Evolutionary conservation across 1,139 yeast genomes (phyloP).

Genomic region (Debaryomyces robertsiae): DNA sequence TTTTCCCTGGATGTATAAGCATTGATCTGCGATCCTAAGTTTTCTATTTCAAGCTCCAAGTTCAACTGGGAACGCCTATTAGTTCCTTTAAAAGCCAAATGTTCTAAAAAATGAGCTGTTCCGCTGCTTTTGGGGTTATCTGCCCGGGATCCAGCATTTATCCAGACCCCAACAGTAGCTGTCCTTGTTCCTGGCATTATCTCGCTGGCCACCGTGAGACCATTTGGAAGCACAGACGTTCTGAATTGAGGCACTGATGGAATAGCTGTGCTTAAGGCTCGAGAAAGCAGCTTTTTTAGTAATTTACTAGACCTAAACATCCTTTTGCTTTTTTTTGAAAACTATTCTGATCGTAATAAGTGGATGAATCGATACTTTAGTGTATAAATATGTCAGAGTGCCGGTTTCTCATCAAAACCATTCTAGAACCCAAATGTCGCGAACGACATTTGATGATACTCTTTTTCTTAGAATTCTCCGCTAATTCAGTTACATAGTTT

Average conservation of each 20-base stretch:
- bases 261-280: conserved; percentile 12
- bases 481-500: too few species aligned
- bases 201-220: conserved; percentile 92
- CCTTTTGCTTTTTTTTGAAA: not conserved
- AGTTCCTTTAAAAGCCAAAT: conserved; percentile 95
- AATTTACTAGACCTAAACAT: conserved; percentile 5
- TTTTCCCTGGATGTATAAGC: conserved; percentile 97
- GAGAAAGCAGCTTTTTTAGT: conserved; percentile 1
- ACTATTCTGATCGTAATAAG: not conserved
- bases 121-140: conserved; percentile 85
- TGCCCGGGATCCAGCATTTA: conserved; percentile 97
- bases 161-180: conserved; percentile 97
- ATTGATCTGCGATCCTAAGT: conserved; percentile 94
- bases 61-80: conserved; percentile 75
- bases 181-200: conserved; percentile 84
- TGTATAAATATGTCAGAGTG: too few species aligned
- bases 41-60: conserved; percentile 90
- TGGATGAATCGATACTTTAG: too few species aligned
- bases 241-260: conserved; percentile 25
- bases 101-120: conserved; percentile 96
- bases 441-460: too few species aligned
- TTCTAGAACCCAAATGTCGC: too few species aligned
- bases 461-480: too few species aligned
- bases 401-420: too few species aligned
- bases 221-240: conserved; percentile 52